Conservation (phyloP, 192 early-diverging fungal species). For the Bifiguratus adelaidae region DNA sequence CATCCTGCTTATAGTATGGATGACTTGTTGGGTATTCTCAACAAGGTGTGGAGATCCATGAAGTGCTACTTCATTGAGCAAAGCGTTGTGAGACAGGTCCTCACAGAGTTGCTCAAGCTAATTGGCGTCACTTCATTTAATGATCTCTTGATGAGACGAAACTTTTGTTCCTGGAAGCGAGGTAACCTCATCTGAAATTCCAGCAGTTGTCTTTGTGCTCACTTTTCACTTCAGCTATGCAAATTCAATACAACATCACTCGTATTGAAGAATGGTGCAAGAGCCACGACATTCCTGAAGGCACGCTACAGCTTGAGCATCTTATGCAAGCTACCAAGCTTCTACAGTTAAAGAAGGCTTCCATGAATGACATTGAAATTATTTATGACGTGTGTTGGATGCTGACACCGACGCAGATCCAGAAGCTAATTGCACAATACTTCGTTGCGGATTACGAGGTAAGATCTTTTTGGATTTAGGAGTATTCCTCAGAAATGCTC, state of each 20-base stretch:
- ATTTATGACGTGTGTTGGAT: conserved; percentile 99
- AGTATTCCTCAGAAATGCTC: not conserved
- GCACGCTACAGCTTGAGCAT: conserved; percentile 83
- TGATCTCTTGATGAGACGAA: conserved; percentile 94
- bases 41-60: conserved; percentile 91
- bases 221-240: conserved; percentile 55
- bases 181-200: conserved; percentile 28
- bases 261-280: conserved; percentile 99
- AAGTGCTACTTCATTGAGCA: conserved; percentile 96
- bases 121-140: conserved; percentile 95
- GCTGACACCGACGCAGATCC: conserved; percentile 93
- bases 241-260: conserved; percentile 98
- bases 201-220: not conserved
- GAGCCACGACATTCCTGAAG: conserved; percentile 84
- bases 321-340: conserved; percentile 96
- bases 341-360: conserved; percentile 85
- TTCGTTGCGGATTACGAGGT: conserved; percentile 94
- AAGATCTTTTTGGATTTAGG: conserved; percentile 5
- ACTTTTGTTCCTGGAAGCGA: conserved; percentile 99
- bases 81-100: conserved; percentile 83
- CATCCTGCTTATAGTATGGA: conserved; percentile 87
- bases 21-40: conserved; percentile 87
- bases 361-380: conserved; percentile 82
- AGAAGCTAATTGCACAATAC: conserved; percentile 93
- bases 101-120: conserved; percentile 92